Evolutionary conservation across 345 rosid species (phyloP).

Genomic region (Bruguiera parviflora): DNA sequence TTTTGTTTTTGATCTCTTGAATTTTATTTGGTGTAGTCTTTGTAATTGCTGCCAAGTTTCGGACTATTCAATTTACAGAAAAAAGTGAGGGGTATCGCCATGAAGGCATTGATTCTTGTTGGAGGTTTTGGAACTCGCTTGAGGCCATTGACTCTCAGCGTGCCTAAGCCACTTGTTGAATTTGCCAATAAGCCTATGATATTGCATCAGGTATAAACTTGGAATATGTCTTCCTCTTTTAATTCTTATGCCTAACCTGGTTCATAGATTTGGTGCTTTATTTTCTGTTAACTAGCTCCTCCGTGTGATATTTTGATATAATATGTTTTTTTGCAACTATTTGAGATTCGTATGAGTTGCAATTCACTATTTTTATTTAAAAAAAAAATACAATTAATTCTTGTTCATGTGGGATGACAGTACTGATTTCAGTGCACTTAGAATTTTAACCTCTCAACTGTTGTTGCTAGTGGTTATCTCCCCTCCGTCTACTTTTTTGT

Average conservation of each 20-base stretch:
- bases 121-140: constrained; percentile 97
- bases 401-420: not conserved
- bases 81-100: constrained; percentile 33
- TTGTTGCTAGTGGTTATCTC: not conserved
- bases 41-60: constrained; percentile 9
- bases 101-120: constrained; percentile 99
- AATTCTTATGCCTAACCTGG: not conserved
- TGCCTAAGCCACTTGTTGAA: constrained; percentile 97
- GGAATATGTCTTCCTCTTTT: not conserved
- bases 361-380: not conserved
- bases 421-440: not conserved
- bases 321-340: not conserved
- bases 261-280: not conserved
- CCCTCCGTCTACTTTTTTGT: not conserved
- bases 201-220: constrained; percentile 78
- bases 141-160: constrained; percentile 97
- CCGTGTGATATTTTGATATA: not conserved
- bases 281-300: too few relatives aligned
- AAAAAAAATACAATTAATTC: not conserved
- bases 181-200: constrained; percentile 99
- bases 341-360: not conserved
- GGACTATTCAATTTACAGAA: constrained; percentile 32
- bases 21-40: constrained; percentile 1
- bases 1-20: not conserved
- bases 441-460: not conserved